These are phyloP conservation scores for Moelleriella libera DNA, from an alignment of 2,329 filamentous ascomycete species.

Conservation along the genomic window DNA sequence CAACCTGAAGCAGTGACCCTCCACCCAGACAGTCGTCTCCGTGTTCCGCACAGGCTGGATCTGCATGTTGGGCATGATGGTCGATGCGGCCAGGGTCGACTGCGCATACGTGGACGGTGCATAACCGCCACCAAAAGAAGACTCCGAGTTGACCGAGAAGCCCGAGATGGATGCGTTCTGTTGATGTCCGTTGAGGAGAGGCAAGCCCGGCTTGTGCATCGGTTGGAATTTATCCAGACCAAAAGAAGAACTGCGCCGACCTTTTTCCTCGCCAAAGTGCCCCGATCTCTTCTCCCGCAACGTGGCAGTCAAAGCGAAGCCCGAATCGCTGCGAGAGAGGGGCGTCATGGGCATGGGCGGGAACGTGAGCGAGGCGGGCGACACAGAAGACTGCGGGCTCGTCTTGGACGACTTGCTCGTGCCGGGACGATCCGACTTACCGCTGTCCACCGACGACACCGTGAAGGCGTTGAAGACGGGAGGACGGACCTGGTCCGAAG, in stretches of 20 bases:
- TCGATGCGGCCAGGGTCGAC: conserved; percentile 74
- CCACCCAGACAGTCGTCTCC: conserved; percentile 69
- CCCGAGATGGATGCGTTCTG: conserved; percentile 45
- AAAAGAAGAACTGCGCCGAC: conserved; percentile 89
- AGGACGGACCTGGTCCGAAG: conserved; percentile 33
- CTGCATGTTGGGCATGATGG: conserved; percentile 74
- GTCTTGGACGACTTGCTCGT: conserved; percentile 54
- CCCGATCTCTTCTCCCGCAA: conserved; percentile 89
- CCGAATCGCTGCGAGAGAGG: conserved; percentile 82
- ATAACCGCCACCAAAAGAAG: conserved; percentile 57
- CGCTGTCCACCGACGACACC: conserved; percentile 54
- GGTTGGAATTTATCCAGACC: conserved; percentile 59
- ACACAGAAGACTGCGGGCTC: conserved; percentile 51
- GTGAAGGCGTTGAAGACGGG: conserved; percentile 88
- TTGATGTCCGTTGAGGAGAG: conserved; percentile 56
- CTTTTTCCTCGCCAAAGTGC: conserved; percentile 66
- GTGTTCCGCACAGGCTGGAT: conserved; percentile 68
- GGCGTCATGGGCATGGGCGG: conserved; percentile 63
- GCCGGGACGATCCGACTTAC: conserved; percentile 59
- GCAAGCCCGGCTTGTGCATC: conserved; percentile 54
- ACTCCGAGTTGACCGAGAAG: conserved; percentile 48
- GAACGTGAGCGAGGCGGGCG: conserved; percentile 67
- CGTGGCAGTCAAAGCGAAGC: conserved; percentile 72
- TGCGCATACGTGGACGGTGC: conserved; percentile 74
- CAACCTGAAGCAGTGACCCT: conserved; percentile 69